Base-by-base conservation (phyloP, 148 eudicot species). In the Fagopyrum homotropicum region DNA sequence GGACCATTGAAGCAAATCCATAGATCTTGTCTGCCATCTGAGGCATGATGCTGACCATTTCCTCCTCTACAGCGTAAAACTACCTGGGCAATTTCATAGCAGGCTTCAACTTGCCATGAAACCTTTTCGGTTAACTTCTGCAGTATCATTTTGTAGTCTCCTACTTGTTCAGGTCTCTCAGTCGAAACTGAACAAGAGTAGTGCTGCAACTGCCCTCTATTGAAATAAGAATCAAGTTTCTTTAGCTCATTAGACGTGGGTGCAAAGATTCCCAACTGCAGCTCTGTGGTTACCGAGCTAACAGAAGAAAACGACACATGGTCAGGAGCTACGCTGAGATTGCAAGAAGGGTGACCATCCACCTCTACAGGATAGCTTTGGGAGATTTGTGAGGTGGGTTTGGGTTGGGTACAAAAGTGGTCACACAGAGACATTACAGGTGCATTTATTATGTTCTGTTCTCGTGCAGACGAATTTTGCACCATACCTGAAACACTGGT, bases 1-100 rank as follows among this genome's bases (percentile, higher is more conserved):
- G 87, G 85, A 35, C 99, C 99, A 45, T 45, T 78, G 78, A 90
- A 84, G 72, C 80, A 81, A 12, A 95, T 79, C 99, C 99, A 95
- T 30, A 86, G 56, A 76, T 83, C 84, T 74, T 92, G 79, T 68
- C 75, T 81, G 12, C 50, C 70, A 77, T 75, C 75, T 73, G 80
- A 48, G 49, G 82, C 83, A 44, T 79, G 80, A 54, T 73, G 82
- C 69, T 75, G 78, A 43, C 82, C 85, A n/a, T 77, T 71, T 29
- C 84, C 84, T 68, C 81, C 83, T 79, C 78, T 80, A 78, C 79
- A 76, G 17, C 80, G 76, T 45, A 88, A 84, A 54, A 95, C 71
- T 49, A 80, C 79, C 64, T 80, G 81, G 72, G 83, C 76, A 46
- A 85, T 78, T 51, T 74, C 74, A 70, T 69, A 45, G 60, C 85